phyloP scores from a whole-genome alignment of 2,329 filamentous ascomycete genomes.

The Cryoendolithus antarcticus region DNA sequence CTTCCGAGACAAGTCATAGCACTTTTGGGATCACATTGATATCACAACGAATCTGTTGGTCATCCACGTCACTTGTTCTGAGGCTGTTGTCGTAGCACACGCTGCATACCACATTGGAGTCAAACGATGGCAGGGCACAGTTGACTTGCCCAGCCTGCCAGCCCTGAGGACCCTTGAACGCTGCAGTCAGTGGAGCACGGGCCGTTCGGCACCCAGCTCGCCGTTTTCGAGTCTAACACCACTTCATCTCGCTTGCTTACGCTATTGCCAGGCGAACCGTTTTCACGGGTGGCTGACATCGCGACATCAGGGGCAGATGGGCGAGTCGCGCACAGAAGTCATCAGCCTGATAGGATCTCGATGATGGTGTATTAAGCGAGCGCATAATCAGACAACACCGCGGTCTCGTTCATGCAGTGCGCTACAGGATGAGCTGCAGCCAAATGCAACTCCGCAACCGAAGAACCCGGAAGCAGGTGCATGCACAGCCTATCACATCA shows the following conservation, averaged over 20 bases:
- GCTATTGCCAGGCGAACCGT: conserved; percentile 23
- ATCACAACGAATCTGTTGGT: too few relatives aligned
- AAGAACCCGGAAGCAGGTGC: too few relatives aligned
- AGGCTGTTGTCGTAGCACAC: not conserved
- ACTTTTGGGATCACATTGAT: not conserved
- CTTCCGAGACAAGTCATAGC: not conserved
- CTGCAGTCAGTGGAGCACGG: too few relatives aligned
- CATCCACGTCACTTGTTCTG: too few relatives aligned
- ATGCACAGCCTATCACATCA: too few relatives aligned
- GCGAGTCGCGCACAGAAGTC: not conserved
- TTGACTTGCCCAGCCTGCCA: too few relatives aligned
- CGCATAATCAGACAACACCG: too few relatives aligned
- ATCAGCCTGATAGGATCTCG: not conserved
- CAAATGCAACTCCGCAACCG: too few relatives aligned
- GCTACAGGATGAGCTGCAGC: too few relatives aligned
- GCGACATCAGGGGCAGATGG: conserved; percentile 1
- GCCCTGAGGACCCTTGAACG: too few relatives aligned
- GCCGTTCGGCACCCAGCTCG: not conserved
- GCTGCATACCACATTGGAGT: not conserved
- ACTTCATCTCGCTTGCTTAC: conserved; percentile 1
- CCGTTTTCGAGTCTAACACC: not conserved
- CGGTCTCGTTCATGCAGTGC: too few relatives aligned
- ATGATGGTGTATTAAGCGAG: too few relatives aligned
- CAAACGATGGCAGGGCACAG: not conserved
- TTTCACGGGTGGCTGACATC: conserved; percentile 41